phyloP scores from a whole-genome alignment of 768 basidiomycete species.

The Boletus pseudo-olivaceus region DNA sequence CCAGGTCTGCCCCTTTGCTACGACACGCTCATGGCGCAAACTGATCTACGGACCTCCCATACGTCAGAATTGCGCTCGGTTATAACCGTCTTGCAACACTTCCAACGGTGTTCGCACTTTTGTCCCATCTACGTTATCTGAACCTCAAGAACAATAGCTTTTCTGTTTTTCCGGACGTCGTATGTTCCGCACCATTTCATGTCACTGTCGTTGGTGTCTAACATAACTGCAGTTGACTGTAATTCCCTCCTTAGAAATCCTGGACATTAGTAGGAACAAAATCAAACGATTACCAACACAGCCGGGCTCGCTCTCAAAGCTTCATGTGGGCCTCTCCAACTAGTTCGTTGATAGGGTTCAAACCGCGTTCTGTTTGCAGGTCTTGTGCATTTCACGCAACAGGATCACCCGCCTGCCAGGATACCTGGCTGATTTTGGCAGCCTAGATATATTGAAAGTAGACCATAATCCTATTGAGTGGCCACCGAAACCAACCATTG shows the following conservation, averaged over 20 bases:
- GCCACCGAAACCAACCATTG: constrained; percentile 68
- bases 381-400: constrained; percentile 85
- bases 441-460: constrained; percentile 75
- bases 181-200: constrained; percentile 40
- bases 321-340: constrained; percentile 51
- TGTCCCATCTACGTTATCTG: constrained; percentile 77
- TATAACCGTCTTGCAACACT: constrained; percentile 79
- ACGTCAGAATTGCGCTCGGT: constrained; percentile 73
- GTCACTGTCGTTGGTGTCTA: constrained; percentile 1
- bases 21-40: constrained; percentile 2
- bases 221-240: constrained; percentile 59
- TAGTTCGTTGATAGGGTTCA: neutral
- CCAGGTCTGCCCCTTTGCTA: constrained; percentile 47
- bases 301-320: constrained; percentile 73
- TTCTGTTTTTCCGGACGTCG: constrained; percentile 79
- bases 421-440: constrained; percentile 71
- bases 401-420: constrained; percentile 73
- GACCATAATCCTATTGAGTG: constrained; percentile 94
- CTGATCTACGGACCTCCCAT: constrained; percentile 4
- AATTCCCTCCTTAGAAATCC: constrained; percentile 85
- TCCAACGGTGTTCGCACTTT: constrained; percentile 67
- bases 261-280: constrained; percentile 93
- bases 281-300: constrained; percentile 74
- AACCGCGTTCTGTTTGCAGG: constrained; percentile 41
- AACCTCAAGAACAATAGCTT: constrained; percentile 86